Conservation (phyloP, 116 monocot genomes). For the Cymodocea nodosa region DNA sequence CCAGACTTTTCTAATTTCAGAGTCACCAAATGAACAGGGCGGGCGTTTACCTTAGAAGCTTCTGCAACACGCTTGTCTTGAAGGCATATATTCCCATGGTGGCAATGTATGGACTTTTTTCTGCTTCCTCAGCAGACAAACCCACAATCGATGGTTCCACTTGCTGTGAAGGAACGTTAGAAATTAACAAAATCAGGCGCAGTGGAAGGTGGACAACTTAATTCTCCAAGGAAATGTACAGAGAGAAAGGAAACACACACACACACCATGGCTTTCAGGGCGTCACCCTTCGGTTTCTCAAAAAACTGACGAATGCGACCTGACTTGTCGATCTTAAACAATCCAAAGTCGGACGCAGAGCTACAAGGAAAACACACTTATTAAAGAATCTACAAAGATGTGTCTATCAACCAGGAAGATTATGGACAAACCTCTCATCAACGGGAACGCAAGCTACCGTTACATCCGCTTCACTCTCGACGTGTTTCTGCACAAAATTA, state of each 20-base stretch:
- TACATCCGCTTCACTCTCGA: slow-evolving; percentile 51
- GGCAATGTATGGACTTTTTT: slow-evolving; percentile 47
- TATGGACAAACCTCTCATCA: slow-evolving; percentile 76
- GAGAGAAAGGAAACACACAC: slow-evolving; percentile 10
- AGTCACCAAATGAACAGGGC: neutral
- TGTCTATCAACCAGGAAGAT: no score
- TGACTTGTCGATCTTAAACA: slow-evolving; percentile 48
- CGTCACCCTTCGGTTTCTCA: slow-evolving; percentile 69
- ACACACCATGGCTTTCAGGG: slow-evolving; percentile 44
- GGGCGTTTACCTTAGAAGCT: slow-evolving; percentile 35
- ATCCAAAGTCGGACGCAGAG: slow-evolving; percentile 61
- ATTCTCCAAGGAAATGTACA: neutral
- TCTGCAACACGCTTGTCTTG: slow-evolving; percentile 44
- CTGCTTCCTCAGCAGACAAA: slow-evolving; percentile 32
- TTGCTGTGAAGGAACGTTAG: slow-evolving; percentile 26
- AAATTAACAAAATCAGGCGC: no score
- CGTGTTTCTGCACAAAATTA: slow-evolving; percentile 44
- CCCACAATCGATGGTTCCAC: slow-evolving; percentile 42
- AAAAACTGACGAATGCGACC: slow-evolving; percentile 46
- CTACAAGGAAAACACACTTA: slow-evolving; percentile 16
- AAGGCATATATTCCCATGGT: slow-evolving; percentile 84
- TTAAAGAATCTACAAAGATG: no score
- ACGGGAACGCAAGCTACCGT: slow-evolving; percentile 64
- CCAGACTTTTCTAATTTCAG: neutral
- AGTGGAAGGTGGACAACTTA: no score